Percentiles rank a stretch among this genome's conserved stretches.
These are phyloP conservation scores for Sarocladium oryzae DNA, from an alignment of 2,329 filamentous ascomycete genomes.

Conservation along the genomic window DNA sequence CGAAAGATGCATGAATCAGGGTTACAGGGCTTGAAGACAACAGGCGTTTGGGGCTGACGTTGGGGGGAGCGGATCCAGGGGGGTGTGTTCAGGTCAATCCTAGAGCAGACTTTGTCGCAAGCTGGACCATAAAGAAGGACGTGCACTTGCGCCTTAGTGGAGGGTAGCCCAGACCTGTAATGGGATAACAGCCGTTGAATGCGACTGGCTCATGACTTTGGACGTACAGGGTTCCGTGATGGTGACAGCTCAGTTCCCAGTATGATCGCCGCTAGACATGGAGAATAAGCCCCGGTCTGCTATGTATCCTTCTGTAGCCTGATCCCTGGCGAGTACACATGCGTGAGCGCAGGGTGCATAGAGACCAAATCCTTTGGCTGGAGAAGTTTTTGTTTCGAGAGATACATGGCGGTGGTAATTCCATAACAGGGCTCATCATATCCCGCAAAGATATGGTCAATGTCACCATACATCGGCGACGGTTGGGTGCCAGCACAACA, in stretches of 20 bases:
- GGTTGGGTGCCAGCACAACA: not conserved
- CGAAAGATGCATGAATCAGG: slow-evolving; percentile 6
- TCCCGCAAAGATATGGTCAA: not conserved
- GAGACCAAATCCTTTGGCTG: not conserved
- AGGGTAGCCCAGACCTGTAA: slow-evolving; percentile 8
- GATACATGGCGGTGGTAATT: too few relatives aligned
- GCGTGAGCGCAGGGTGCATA: too few relatives aligned
- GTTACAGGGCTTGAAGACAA: slow-evolving; percentile 9
- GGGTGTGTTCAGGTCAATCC: slow-evolving; percentile 7
- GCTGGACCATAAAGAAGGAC: not conserved
- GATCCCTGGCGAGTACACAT: not conserved
- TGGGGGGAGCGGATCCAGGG: slow-evolving; percentile 4
- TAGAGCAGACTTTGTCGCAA: not conserved
- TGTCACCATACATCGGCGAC: not conserved
- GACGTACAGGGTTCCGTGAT: slow-evolving; percentile 3
- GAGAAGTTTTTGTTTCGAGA: too few relatives aligned
- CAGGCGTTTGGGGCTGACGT: slow-evolving; percentile 7
- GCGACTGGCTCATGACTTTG: slow-evolving; percentile 5
- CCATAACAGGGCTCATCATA: not conserved
- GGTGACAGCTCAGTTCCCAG: slow-evolving; percentile 1
- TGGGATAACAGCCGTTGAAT: not conserved
- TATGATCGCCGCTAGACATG: slow-evolving; percentile 9
- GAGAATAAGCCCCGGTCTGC: not conserved
- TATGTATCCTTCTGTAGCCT: too few relatives aligned
- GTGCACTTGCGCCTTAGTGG: not conserved